phyloP scores from a whole-genome alignment of 352 stramenopile genomes.

The Pythium oligandrum region DNA sequence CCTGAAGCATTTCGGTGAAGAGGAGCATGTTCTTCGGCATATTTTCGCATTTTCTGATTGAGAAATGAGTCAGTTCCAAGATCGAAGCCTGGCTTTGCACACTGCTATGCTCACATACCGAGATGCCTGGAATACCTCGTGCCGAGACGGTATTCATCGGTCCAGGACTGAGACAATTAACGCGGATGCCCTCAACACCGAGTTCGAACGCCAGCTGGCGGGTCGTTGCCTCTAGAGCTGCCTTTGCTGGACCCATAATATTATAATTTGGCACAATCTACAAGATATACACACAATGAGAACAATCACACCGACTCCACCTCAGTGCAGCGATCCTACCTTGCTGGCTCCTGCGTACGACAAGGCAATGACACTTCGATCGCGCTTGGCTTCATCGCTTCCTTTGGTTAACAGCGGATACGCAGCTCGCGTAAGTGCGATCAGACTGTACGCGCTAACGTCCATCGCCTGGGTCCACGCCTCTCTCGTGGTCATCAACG shows the following conservation, averaged over 20 bases:
- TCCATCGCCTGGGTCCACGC: slow-evolving; percentile 80
- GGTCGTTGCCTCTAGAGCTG: slow-evolving; percentile 79
- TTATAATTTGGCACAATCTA: slow-evolving; percentile 87
- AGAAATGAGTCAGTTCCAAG: background rate
- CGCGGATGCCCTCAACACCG: slow-evolving; percentile 65
- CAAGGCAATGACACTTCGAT: slow-evolving; percentile 81
- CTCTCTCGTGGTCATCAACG: slow-evolving; percentile 41
- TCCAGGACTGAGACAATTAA: slow-evolving; percentile 89
- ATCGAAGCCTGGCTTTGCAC: background rate
- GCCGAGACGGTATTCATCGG: slow-evolving; percentile 89
- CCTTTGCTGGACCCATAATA: slow-evolving; percentile 91
- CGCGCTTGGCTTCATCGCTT: slow-evolving; percentile 7
- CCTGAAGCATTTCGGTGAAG: slow-evolving; percentile 67
- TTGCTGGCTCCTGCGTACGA: slow-evolving; percentile 83
- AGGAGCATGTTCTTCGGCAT: slow-evolving; percentile 57
- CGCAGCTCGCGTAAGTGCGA: slow-evolving; percentile 66
- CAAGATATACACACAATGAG: slow-evolving; percentile 7
- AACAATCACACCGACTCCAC: background rate
- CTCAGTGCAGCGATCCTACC: slow-evolving; percentile 12
- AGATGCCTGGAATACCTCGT: slow-evolving; percentile 87
- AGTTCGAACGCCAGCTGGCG: slow-evolving; percentile 84
- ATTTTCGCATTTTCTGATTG: slow-evolving; percentile 71
- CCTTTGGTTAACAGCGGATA: slow-evolving; percentile 41
- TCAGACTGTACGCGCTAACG: slow-evolving; percentile 88
- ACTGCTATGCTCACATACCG: slow-evolving; percentile 24